These are phyloP conservation scores for Eruca vesicaria DNA, from an alignment of 441 rosid species.

Conservation along the genomic window DNA sequence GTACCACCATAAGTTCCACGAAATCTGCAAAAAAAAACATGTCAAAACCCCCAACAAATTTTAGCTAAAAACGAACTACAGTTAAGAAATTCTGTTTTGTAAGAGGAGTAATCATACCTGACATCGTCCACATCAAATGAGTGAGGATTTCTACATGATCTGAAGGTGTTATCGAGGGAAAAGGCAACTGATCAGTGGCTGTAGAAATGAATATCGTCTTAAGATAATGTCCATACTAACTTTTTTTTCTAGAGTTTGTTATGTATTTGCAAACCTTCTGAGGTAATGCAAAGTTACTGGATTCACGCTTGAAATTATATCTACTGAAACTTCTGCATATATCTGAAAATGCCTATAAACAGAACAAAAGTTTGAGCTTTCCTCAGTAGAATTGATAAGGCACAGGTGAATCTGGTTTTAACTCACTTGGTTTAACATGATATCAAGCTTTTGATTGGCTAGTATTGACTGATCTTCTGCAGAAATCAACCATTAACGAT, in stretches of 20 bases:
- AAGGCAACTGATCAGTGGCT: constrained; percentile 43
- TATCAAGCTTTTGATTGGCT: constrained; percentile 86
- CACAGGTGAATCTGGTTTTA: constrained; percentile 1
- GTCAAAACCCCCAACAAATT: background rate
- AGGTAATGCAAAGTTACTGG: constrained; percentile 89
- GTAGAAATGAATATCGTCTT: constrained; percentile 32
- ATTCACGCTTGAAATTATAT: constrained; percentile 86
- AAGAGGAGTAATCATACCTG: constrained; percentile 43
- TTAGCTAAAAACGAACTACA: background rate
- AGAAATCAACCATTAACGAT: too few relatives aligned
- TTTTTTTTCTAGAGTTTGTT: background rate
- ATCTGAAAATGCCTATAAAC: constrained; percentile 46
- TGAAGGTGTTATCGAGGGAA: constrained; percentile 58
- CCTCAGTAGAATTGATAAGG: background rate
- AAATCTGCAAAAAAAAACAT: constrained; percentile 56
- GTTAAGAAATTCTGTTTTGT: background rate
- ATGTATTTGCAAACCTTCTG: constrained; percentile 65
- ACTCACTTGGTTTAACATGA: too few relatives aligned
- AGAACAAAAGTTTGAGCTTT: constrained; percentile 1
- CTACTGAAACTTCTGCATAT: constrained; percentile 84
- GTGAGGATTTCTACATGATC: constrained; percentile 95
- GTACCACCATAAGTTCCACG: constrained; percentile 99
- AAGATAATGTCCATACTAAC: background rate
- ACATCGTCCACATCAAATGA: constrained; percentile 84
- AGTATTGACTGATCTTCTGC: constrained; percentile 81